Evolutionary conservation across 2,329 filamentous ascomycete genomes (phyloP).

Genomic region (Monosporascus sp.): DNA sequence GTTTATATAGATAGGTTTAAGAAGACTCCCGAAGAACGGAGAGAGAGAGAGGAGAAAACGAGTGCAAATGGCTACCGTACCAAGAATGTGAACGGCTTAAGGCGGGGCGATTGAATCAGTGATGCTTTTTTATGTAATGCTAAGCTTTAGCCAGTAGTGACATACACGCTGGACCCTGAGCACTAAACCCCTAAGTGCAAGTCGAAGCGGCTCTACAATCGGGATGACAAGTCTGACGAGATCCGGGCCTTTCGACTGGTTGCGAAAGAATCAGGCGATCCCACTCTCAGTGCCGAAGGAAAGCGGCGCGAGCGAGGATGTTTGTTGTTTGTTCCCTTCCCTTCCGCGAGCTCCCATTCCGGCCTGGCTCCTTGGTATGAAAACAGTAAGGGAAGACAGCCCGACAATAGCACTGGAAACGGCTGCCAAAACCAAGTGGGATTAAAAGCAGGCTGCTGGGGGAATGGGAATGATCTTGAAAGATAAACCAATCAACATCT

Average conservation of each 20-base stretch:
- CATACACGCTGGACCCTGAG: background rate
- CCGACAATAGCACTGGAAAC: too few species aligned
- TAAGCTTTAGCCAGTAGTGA: slow-evolving; percentile 1
- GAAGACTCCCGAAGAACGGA: too few species aligned
- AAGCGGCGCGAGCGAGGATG: background rate
- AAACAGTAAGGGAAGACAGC: too few species aligned
- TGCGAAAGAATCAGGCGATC: background rate
- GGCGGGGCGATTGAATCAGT: slow-evolving; percentile 5
- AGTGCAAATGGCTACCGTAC: background rate
- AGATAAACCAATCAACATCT: background rate
- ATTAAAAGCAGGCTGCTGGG: background rate
- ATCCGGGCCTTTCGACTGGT: background rate
- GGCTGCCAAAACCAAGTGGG: background rate
- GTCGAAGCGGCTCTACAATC: slow-evolving; percentile 37
- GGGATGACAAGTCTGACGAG: slow-evolving; percentile 2
- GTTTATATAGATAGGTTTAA: background rate
- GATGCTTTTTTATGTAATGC: slow-evolving; percentile 27
- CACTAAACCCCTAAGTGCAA: slow-evolving; percentile 55
- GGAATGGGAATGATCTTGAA: background rate
- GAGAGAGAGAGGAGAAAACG: background rate
- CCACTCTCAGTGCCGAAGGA: background rate
- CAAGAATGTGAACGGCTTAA: background rate
- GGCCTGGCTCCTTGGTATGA: too few species aligned
- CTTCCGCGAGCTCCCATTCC: background rate
- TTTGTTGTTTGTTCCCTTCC: background rate